These are phyloP conservation scores for Selenicereus undatus DNA, from an alignment of 148 eudicot species.

Conservation along the genomic window DNA sequence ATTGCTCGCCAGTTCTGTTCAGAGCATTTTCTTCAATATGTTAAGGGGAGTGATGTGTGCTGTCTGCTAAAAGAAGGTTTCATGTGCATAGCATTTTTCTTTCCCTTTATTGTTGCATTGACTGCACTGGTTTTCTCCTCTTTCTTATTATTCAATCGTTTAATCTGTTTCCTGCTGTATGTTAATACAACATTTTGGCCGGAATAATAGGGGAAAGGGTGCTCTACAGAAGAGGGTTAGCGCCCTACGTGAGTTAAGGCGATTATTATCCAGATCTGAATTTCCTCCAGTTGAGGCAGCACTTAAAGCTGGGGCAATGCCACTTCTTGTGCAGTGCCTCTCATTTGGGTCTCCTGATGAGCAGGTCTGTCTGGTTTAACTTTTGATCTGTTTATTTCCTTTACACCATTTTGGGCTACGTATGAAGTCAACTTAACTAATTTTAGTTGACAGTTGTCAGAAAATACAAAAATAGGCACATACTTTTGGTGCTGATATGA, in stretches of 20 bases:
- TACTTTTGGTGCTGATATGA: neutral
- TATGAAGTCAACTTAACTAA: neutral
- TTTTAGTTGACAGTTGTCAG: neutral
- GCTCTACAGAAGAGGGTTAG: conserved; percentile 61
- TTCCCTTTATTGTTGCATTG: neutral
- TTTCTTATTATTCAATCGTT: neutral
- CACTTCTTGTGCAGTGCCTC: conserved; percentile 78
- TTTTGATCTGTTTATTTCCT: neutral
- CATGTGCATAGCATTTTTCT: neutral
- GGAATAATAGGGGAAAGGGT: conserved; percentile 75
- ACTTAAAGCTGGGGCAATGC: conserved; percentile 70
- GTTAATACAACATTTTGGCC: neutral
- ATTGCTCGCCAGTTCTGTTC: neutral
- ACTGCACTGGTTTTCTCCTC: neutral
- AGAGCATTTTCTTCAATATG: neutral
- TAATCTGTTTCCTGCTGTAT: neutral
- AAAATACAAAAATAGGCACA: neutral
- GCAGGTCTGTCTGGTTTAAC: conserved; percentile 50
- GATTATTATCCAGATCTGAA: conserved; percentile 78
- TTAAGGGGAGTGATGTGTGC: neutral
- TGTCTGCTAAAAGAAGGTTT: neutral
- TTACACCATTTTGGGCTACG: neutral
- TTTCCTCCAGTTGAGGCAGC: conserved; percentile 95
- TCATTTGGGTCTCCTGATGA: conserved; percentile 93
- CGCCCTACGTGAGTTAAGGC: conserved; percentile 76